Evolutionary conservation across 352 stramenopile species (phyloP).

Genomic region (Phytophthora podocarpi): DNA sequence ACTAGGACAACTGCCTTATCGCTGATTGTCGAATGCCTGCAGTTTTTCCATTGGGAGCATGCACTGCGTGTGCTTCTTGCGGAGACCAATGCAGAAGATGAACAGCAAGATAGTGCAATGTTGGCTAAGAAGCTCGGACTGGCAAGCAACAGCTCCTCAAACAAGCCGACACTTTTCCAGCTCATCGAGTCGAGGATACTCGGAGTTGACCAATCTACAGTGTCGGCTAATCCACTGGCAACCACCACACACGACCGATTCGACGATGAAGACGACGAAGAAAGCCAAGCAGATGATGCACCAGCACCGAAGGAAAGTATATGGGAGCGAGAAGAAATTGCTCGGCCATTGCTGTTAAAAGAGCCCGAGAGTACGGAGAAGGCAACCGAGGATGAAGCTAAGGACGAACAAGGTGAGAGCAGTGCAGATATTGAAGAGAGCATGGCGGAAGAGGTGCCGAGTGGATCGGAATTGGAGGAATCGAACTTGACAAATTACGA

Average conservation of each 20-base stretch:
- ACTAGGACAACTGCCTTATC: slow-evolving; percentile 44
- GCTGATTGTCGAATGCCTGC: slow-evolving; percentile 62
- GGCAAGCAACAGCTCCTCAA: neutral
- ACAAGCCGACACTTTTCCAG: slow-evolving; percentile 35
- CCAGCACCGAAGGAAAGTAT: neutral
- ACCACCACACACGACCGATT: slow-evolving; percentile 3
- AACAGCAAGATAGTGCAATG: slow-evolving; percentile 1
- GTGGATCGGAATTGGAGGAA: slow-evolving; percentile 61
- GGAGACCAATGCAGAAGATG: slow-evolving; percentile 40
- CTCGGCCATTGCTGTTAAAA: neutral
- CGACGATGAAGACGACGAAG: slow-evolving; percentile 8
- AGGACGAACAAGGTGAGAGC: slow-evolving; percentile 24
- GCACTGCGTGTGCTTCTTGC: slow-evolving; percentile 54
- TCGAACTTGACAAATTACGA: slow-evolving; percentile 43
- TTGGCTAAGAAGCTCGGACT: slow-evolving; percentile 33
- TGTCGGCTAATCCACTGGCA: neutral
- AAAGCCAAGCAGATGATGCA: neutral
- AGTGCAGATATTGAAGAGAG: slow-evolving; percentile 52
- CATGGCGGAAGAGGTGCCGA: slow-evolving; percentile 59
- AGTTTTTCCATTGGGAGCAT: slow-evolving; percentile 66
- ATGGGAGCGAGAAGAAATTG: slow-evolving; percentile 11
- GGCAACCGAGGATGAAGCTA: slow-evolving; percentile 1
- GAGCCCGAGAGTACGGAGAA: neutral
- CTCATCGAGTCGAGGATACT: slow-evolving; percentile 26
- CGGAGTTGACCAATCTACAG: neutral